Conservation (phyloP, 108 stramenopile species). For the Skeletonema tropicum region DNA sequence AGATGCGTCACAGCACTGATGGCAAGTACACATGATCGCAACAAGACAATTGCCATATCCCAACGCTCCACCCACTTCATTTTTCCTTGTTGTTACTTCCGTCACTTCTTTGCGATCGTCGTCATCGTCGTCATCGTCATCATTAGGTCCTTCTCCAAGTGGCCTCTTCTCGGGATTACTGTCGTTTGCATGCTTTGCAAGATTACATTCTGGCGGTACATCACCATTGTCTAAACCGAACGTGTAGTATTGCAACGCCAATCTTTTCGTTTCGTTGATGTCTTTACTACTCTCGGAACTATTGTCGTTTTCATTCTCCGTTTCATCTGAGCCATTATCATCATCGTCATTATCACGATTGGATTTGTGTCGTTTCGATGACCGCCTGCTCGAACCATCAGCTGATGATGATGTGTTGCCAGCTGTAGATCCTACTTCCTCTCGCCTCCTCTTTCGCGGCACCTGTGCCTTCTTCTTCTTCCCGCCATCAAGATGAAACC, state of each 20-base stretch:
- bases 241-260: background rate
- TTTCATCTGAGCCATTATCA: too few relatives aligned
- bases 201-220: background rate
- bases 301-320: background rate
- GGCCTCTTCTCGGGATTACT: too few relatives aligned
- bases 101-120: background rate
- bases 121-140: background rate
- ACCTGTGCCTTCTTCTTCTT: background rate
- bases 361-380: background rate
- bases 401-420: background rate
- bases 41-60: slow-evolving; percentile 72
- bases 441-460: background rate
- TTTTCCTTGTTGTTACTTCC: background rate
- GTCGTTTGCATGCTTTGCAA: background rate
- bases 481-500: slow-evolving; percentile 15
- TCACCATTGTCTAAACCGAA: background rate
- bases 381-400: background rate
- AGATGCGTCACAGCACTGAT: slow-evolving; percentile 21
- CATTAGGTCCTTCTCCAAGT: background rate
- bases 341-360: background rate
- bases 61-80: slow-evolving; percentile 30
- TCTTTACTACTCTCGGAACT: background rate
- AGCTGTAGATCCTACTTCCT: background rate
- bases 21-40: slow-evolving; percentile 64
- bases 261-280: background rate